Base-by-base conservation (phyloP, 345 rosid genomes). In the Eutrema yunnanense region DNA sequence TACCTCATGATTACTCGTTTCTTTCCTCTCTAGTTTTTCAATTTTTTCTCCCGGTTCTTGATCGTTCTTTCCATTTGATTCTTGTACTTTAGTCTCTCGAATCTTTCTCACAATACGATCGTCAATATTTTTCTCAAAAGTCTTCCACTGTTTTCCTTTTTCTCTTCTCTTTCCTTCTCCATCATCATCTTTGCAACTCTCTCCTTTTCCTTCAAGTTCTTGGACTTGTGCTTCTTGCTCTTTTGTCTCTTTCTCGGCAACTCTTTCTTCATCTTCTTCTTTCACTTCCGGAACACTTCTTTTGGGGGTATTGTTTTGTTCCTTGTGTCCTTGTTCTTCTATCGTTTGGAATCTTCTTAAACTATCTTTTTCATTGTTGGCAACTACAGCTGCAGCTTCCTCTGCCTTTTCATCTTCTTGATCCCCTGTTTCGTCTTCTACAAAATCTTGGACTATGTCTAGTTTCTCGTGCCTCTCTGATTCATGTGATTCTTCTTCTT, bases 361-460 rank as follows among this genome's bases (percentile, higher is more conserved):
- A 58, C 29, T 38, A 34, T 7, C 26, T 12, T 11, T 54, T 48
- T 38, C 77, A 30, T 66, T 37, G 6, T 16, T 65, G 16, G 44
- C 52, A 43, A 65, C 11, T 34, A 7, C 62, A 67, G 7, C 78
- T 50, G 47, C 62, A 74, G 41, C 51, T 41, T 65, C 67, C 53
- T 44, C 61, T 12, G 27, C 8, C 5, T 34, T 12, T 30, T 63
- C 40, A 16, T 48, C 26, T 50, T 36, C 41, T 34, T 72, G 76
- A 27, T 46, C 34, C 50, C 2, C 22, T 52, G 41, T 16, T 60
- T 11, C 10, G 0, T 26, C 33, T 32, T 65, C 62, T 9, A 27
- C 8, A 32, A 30, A 9, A 47, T 30, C 72, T 43, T 36, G 62
- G 47, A 71, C 60, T 32, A 14, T 55, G 30, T 63, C 46, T 53